Percentiles rank a stretch among this genome's conserved stretches.
Conservation (phyloP, 306 rosid genomes). For the Castanea sativa region DNA sequence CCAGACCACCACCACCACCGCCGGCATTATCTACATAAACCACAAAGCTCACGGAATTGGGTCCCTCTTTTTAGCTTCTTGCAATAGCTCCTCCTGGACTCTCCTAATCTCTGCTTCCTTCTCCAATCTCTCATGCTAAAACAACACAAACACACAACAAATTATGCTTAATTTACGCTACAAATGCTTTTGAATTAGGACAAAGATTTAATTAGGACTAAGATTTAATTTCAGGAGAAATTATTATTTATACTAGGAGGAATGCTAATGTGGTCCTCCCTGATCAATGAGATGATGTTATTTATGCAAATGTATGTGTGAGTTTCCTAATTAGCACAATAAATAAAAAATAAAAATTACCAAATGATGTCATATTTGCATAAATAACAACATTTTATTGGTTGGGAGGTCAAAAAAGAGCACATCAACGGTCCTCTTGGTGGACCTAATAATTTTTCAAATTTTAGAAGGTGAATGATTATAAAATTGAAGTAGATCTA, state of each 20-base stretch:
- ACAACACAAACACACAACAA: background rate
- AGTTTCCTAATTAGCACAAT: no score
- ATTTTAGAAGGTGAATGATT: background rate
- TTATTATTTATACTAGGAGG: no score
- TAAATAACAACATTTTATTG: no score
- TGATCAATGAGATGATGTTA: no score
- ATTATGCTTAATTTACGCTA: background rate
- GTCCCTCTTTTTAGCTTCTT: slow-evolving; percentile 58
- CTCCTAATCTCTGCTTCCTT: slow-evolving; percentile 81
- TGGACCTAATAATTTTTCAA: background rate
- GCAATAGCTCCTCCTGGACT: slow-evolving; percentile 72
- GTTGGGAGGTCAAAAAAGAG: no score
- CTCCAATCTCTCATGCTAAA: slow-evolving; percentile 74
- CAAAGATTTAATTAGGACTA: background rate
- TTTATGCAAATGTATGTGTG: no score
- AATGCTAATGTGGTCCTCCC: no score
- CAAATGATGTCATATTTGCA: no score
- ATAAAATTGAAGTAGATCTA: background rate
- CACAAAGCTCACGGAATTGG: slow-evolving; percentile 42
- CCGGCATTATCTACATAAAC: background rate
- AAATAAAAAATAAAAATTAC: no score
- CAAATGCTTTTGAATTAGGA: no score
- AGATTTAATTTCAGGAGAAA: no score
- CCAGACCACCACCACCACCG: slow-evolving; percentile 1
- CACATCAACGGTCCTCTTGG: no score